phyloP scores from a whole-genome alignment of 192 early-diverging fungal species.

The Helicostylum pulchrum region DNA sequence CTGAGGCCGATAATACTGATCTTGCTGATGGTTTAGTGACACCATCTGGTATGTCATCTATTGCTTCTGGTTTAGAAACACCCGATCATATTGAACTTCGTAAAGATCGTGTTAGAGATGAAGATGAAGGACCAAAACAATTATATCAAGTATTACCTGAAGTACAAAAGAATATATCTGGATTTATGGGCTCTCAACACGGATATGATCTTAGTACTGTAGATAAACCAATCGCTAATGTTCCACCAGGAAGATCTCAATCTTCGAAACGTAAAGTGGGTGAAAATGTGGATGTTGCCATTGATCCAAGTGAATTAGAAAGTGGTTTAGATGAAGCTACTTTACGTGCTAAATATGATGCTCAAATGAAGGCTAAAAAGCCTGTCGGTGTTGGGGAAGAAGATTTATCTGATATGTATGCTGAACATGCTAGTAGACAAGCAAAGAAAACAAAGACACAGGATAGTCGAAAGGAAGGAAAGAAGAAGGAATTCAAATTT shows the following conservation, averaged over 20 bases:
- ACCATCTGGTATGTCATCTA: slow-evolving; percentile 75
- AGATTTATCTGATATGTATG: slow-evolving; percentile 87
- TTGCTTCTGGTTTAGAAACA: slow-evolving; percentile 75
- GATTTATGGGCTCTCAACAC: slow-evolving; percentile 94
- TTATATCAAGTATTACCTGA: slow-evolving; percentile 91
- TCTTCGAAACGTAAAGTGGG: slow-evolving; percentile 51
- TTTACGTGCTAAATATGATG: slow-evolving; percentile 76
- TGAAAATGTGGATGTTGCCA: slow-evolving; percentile 73
- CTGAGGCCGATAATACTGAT: slow-evolving; percentile 50
- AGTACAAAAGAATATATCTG: slow-evolving; percentile 59
- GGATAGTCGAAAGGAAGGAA: slow-evolving; percentile 40
- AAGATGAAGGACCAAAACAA: slow-evolving; percentile 44
- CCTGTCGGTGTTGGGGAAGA: slow-evolving; percentile 52
- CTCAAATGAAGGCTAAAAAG: slow-evolving; percentile 49
- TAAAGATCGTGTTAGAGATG: slow-evolving; percentile 60
- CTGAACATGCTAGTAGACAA: slow-evolving; percentile 73
- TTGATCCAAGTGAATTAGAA: slow-evolving; percentile 91
- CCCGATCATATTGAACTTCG: slow-evolving; percentile 86
- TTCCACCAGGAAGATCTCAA: slow-evolving; percentile 40
- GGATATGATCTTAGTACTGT: slow-evolving; percentile 75
- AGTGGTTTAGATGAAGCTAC: slow-evolving; percentile 69
- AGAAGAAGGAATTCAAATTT: slow-evolving; percentile 43
- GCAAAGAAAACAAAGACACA: slow-evolving; percentile 69
- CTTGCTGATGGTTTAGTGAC: slow-evolving; percentile 73
- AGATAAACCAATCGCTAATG: slow-evolving; percentile 41